Conservation (phyloP, 208 protist species). For the Novymonas esmeraldas region DNA sequence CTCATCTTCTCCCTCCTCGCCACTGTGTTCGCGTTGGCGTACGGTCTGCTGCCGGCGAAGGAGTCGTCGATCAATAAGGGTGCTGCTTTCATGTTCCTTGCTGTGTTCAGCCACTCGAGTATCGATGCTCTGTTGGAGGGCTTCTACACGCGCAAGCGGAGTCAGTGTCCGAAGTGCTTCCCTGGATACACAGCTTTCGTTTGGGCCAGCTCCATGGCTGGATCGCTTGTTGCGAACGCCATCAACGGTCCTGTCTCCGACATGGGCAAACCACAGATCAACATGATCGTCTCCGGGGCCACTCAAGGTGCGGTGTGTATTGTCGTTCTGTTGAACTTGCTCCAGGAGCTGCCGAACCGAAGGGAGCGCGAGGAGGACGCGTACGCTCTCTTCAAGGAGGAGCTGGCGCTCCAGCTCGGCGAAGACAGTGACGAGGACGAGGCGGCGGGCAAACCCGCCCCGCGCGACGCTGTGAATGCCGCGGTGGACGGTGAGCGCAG, state of each 20-base stretch:
- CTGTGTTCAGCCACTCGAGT: slow-evolving; percentile 35
- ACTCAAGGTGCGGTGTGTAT: slow-evolving; percentile 31
- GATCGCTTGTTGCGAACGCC: slow-evolving; percentile 29
- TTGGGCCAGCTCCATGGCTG: slow-evolving; percentile 39
- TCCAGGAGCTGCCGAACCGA: slow-evolving; percentile 42
- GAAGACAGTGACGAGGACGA: slow-evolving; percentile 11
- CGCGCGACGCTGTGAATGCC: slow-evolving; percentile 30
- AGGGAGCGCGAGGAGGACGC: slow-evolving; percentile 24
- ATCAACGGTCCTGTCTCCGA: slow-evolving; percentile 54
- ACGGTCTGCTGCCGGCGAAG: slow-evolving; percentile 43
- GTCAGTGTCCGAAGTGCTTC: slow-evolving; percentile 22
- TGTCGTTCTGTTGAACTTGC: slow-evolving; percentile 56
- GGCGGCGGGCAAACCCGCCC: slow-evolving; percentile 22
- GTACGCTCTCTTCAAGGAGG: background rate
- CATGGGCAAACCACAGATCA: slow-evolving; percentile 18
- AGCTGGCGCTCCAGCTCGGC: slow-evolving; percentile 6
- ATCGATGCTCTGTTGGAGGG: slow-evolving; percentile 65
- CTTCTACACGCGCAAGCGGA: slow-evolving; percentile 48
- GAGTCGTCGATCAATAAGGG: slow-evolving; percentile 21
- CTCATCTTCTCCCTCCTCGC: slow-evolving; percentile 31
- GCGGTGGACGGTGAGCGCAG: too few species aligned
- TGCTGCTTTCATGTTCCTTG: slow-evolving; percentile 50
- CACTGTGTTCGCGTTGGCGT: slow-evolving; percentile 25
- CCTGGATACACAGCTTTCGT: slow-evolving; percentile 45
- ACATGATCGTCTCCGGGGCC: slow-evolving; percentile 35